Conservation (phyloP, 768 basidiomycete genomes). For the Tricholoma sp. region DNA sequence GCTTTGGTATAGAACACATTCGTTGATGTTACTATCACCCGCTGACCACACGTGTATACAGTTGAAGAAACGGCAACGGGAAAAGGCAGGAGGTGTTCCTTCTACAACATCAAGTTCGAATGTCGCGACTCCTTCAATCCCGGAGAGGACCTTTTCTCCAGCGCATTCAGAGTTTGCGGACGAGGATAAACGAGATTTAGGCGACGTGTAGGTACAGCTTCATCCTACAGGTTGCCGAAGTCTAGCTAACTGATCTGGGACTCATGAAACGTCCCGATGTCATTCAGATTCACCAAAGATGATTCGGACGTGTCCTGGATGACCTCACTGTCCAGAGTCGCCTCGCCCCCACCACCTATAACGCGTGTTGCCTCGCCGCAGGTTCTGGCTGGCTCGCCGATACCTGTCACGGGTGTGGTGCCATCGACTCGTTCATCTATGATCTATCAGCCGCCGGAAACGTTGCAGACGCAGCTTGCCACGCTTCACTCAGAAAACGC, state of each 20-base stretch:
- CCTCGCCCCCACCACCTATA: constrained; percentile 30
- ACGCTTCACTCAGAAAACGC: constrained; percentile 22
- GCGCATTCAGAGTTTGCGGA: constrained; percentile 37
- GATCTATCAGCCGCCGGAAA: constrained; percentile 14
- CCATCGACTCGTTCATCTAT: constrained; percentile 1
- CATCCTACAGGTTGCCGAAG: constrained; percentile 6
- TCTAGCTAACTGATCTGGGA: constrained; percentile 3
- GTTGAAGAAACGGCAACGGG: constrained; percentile 80
- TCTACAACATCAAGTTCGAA: constrained; percentile 23
- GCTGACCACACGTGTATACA: constrained; percentile 22
- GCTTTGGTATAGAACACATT: constrained; percentile 53
- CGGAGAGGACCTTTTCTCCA: constrained; percentile 45
- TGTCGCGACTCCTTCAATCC: constrained; percentile 34
- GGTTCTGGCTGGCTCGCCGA: constrained; percentile 17
- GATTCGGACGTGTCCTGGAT: constrained; percentile 56
- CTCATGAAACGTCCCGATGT: constrained; percentile 1
- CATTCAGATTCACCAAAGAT: constrained; percentile 37
- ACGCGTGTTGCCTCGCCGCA: constrained; percentile 11
- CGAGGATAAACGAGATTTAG: constrained; percentile 47
- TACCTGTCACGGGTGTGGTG: constrained; percentile 12
- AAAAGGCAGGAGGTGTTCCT: constrained; percentile 49
- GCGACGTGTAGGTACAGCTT: constrained; percentile 58
- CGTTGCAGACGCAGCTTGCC: constrained; percentile 11
- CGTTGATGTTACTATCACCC: neutral
- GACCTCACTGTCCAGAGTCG: constrained; percentile 46